Evolutionary conservation across 1,284 basidiomycete genomes (phyloP).

Genomic region (Trametes sp.): DNA sequence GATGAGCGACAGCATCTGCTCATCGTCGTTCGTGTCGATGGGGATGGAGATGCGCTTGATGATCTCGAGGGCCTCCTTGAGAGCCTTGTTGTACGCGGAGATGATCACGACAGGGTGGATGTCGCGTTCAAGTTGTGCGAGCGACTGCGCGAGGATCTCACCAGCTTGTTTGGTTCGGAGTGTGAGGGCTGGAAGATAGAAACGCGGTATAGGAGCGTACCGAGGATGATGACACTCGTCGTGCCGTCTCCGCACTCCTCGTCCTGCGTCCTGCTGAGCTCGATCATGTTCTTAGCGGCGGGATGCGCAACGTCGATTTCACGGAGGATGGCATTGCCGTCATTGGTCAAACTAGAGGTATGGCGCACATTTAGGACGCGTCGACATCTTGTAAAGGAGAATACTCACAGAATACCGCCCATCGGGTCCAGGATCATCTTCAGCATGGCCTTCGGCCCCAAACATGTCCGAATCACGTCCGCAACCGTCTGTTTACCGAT

Average conservation of each 20-base stretch:
- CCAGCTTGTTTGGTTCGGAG: slow-evolving; percentile 67
- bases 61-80: slow-evolving; percentile 90
- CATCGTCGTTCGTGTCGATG: slow-evolving; percentile 88
- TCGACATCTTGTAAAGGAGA: slow-evolving; percentile 6
- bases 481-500: slow-evolving; percentile 80
- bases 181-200: background rate
- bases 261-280: slow-evolving; percentile 96
- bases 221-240: slow-evolving; percentile 96
- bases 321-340: slow-evolving; percentile 96
- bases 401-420: slow-evolving; percentile 90
- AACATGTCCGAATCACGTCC: slow-evolving; percentile 98
- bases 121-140: slow-evolving; percentile 92
- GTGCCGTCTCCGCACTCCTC: slow-evolving; percentile 99
- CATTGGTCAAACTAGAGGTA: slow-evolving; percentile 84
- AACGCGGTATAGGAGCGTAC: slow-evolving; percentile 52
- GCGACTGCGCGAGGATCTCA: slow-evolving; percentile 97
- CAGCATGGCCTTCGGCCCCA: slow-evolving; percentile 97
- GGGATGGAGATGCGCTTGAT: slow-evolving; percentile 89
- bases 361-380: background rate
- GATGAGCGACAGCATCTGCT: slow-evolving; percentile 96
- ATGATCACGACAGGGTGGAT: slow-evolving; percentile 99
- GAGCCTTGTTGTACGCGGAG: slow-evolving; percentile 95
- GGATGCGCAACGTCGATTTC: slow-evolving; percentile 99
- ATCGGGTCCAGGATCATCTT: slow-evolving; percentile 99
- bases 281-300: slow-evolving; percentile 99